These are phyloP conservation scores for Leccinum imitatum DNA, from an alignment of 768 basidiomycete genomes.

Conservation along the genomic window DNA sequence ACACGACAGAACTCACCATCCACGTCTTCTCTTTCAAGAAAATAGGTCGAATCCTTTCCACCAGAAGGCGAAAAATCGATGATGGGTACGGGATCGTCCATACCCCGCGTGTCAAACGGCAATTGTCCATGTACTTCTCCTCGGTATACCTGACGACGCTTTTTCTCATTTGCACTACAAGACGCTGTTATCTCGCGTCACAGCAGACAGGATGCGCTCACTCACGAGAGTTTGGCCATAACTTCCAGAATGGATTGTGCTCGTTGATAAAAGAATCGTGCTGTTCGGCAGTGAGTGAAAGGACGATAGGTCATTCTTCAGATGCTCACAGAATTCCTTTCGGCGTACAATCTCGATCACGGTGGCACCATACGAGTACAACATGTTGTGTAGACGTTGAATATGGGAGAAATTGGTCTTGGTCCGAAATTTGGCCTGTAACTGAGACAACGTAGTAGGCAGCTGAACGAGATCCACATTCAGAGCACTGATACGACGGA, in stretches of 20 bases:
- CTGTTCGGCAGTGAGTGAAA: conserved; percentile 36
- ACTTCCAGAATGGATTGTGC: conserved; percentile 80
- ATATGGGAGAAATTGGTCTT: conserved; percentile 91
- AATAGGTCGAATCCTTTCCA: conserved; percentile 59
- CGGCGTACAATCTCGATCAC: conserved; percentile 88
- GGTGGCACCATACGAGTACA: conserved; percentile 90
- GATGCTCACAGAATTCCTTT: conserved; percentile 76
- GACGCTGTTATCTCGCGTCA: conserved; percentile 5
- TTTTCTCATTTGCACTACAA: conserved; percentile 69
- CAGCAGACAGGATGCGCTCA: conserved; percentile 14
- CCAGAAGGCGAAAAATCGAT: conserved; percentile 80
- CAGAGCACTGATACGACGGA: conserved; percentile 75
- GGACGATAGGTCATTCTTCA: background rate
- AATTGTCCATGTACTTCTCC: conserved; percentile 82
- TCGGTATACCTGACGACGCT: conserved; percentile 81
- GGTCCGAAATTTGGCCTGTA: conserved; percentile 73
- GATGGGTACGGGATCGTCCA: conserved; percentile 77
- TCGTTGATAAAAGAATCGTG: conserved; percentile 76
- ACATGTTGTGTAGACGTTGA: conserved; percentile 81
- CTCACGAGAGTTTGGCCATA: conserved; percentile 85
- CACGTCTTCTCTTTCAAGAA: conserved; percentile 67
- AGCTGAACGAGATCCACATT: conserved; percentile 81
- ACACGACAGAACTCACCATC: conserved; percentile 62
- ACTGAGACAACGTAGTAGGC: conserved; percentile 56
- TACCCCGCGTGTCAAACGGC: conserved; percentile 79